Conservation (phyloP, 2,329 filamentous ascomycete genomes). For the Trematosphaeria pertusa region DNA sequence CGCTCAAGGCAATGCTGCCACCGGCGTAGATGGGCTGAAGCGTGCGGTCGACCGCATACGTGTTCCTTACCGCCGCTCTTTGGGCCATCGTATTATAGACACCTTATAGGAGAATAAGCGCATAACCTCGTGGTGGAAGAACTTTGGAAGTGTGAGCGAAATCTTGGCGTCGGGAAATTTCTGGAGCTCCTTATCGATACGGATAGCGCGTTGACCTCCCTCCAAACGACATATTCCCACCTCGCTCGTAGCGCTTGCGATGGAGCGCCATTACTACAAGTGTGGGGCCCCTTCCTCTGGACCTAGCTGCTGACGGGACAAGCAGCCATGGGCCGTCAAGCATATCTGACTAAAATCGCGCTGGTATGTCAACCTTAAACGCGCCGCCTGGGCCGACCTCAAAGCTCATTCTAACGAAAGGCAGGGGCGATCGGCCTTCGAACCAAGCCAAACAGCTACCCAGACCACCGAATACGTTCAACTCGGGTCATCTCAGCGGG, state of each 20-base stretch:
- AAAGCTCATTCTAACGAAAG: slow-evolving; percentile 21
- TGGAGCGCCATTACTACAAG: too few species aligned
- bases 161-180: slow-evolving; percentile 35
- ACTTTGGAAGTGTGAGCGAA: slow-evolving; percentile 13
- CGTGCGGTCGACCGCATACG: slow-evolving; percentile 82
- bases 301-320: too few species aligned
- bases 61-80: slow-evolving; percentile 74
- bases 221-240: too few species aligned
- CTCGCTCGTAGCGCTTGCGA: too few species aligned
- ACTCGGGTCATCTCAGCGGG: slow-evolving; percentile 30
- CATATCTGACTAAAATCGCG: slow-evolving; percentile 47
- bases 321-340: slow-evolving; percentile 48
- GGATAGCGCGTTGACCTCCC: slow-evolving; percentile 12
- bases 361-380: slow-evolving; percentile 33
- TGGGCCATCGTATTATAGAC: slow-evolving; percentile 54
- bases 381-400: background rate
- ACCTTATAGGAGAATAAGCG: slow-evolving; percentile 4
- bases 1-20: slow-evolving; percentile 83
- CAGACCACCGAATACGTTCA: slow-evolving; percentile 38
- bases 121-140: slow-evolving; percentile 1
- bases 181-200: slow-evolving; percentile 42
- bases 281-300: too few species aligned
- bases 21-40: slow-evolving; percentile 95
- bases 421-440: slow-evolving; percentile 52
- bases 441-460: slow-evolving; percentile 36